A percentile compares a stretch with the other conserved stretches of the same genome.
Evolutionary conservation across 176 grass and related monocot genomes (phyloP).

Genomic region (Hordeum vulgare): DNA sequence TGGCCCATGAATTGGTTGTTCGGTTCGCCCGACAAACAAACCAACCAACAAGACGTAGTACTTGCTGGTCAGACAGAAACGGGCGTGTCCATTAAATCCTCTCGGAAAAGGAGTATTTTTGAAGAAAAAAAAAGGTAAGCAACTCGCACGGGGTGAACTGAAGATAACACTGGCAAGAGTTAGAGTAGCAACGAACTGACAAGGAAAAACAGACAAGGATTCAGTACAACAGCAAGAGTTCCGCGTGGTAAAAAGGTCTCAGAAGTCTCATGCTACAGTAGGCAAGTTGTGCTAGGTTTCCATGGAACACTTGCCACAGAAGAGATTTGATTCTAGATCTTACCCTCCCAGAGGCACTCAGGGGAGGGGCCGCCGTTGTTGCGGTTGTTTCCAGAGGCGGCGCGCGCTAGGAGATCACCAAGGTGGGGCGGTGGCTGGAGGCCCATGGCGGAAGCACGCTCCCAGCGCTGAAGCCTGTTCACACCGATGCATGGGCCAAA

Average conservation of each 20-base stretch:
- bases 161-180: neutral
- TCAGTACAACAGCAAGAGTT: neutral
- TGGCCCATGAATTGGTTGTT: too few relatives aligned
- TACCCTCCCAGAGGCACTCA: slow-evolving; percentile 65
- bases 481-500: slow-evolving; percentile 57
- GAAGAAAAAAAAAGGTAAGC: neutral
- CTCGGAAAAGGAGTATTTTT: neutral
- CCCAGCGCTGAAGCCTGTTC: slow-evolving; percentile 50
- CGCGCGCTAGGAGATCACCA: neutral
- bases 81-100: neutral
- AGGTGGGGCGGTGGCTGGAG: slow-evolving; percentile 47
- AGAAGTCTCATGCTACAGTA: too few relatives aligned
- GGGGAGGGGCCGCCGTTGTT: neutral
- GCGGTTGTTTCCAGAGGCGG: neutral
- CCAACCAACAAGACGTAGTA: neutral
- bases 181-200: neutral
- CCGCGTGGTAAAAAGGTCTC: neutral
- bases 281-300: neutral
- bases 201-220: neutral
- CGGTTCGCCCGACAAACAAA: neutral
- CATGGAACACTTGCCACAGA: neutral
- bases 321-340: slow-evolving; percentile 25
- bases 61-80: neutral
- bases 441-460: slow-evolving; percentile 60
- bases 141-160: neutral